Conservation (phyloP, 768 basidiomycete genomes). For the Psilocybe cyanescens region DNA sequence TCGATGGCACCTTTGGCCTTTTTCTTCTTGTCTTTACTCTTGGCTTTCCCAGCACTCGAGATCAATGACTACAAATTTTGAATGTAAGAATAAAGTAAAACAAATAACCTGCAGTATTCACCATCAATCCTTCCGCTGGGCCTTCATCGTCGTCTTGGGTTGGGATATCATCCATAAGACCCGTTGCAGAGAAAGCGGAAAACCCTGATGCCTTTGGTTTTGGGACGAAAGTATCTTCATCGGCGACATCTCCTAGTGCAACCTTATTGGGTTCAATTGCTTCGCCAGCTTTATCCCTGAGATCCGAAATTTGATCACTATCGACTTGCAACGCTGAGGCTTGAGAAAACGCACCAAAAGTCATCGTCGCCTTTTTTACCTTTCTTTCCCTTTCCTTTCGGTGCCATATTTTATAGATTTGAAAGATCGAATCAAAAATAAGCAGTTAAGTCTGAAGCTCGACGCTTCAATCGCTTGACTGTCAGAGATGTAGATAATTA, state of each 20-base stretch:
- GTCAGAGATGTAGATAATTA: background rate
- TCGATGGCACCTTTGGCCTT: constrained; percentile 44
- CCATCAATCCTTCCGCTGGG: constrained; percentile 80
- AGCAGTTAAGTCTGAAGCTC: background rate
- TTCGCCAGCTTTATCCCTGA: constrained; percentile 70
- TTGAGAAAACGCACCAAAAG: constrained; percentile 62
- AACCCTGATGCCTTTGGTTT: constrained; percentile 40
- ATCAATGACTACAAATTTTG: constrained; percentile 55
- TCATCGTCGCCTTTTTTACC: constrained; percentile 83
- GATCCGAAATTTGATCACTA: constrained; percentile 22
- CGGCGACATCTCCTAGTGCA: constrained; percentile 31
- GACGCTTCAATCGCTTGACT: background rate
- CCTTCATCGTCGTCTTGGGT: constrained; percentile 59
- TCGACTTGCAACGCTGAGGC: constrained; percentile 1
- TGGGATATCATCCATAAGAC: constrained; percentile 43
- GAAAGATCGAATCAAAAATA: background rate
- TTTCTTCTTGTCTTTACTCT: constrained; percentile 60
- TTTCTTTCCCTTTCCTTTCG: constrained; percentile 84
- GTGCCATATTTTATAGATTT: constrained; percentile 42
- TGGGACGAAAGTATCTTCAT: constrained; percentile 36
- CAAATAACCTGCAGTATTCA: constrained; percentile 31
- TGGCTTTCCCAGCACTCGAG: constrained; percentile 29
- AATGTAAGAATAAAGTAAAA: constrained; percentile 5
- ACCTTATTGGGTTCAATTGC: constrained; percentile 47
- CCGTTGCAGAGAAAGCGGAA: constrained; percentile 55